A percentile compares a stretch with the other conserved stretches of the same genome.
Conservation (phyloP, 768 basidiomycete genomes). For the Suillus sp. region DNA sequence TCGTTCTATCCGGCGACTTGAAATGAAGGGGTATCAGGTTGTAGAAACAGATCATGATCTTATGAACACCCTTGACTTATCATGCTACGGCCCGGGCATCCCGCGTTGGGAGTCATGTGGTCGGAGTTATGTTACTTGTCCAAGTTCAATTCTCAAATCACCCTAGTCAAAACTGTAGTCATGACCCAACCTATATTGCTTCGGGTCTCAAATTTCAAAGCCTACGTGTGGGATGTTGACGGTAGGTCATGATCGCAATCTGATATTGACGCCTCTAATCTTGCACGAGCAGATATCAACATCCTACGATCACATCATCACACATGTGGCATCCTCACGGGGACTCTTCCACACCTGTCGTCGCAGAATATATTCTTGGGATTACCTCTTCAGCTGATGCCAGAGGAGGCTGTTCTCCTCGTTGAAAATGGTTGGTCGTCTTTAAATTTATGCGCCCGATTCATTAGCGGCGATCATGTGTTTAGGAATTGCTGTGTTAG, state of each 20-base stretch:
- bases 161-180: neutral
- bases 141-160: neutral
- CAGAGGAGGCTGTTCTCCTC: conserved; percentile 90
- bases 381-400: conserved; percentile 82
- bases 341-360: conserved; percentile 91
- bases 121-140: neutral
- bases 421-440: conserved; percentile 69
- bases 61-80: conserved; percentile 13
- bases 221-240: conserved; percentile 88
- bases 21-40: neutral
- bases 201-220: conserved; percentile 75
- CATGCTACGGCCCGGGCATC: conserved; percentile 1
- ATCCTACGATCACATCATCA: conserved; percentile 76
- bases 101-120: conserved; percentile 12
- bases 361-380: conserved; percentile 98
- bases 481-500: conserved; percentile 74
- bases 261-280: conserved; percentile 8
- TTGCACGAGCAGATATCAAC: conserved; percentile 63
- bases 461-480: neutral
- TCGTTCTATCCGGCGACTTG: neutral
- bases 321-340: conserved; percentile 83
- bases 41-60: conserved; percentile 5
- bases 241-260: conserved; percentile 44
- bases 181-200: conserved; percentile 48
- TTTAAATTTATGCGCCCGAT: conserved; percentile 2